These are phyloP conservation scores for Daucus carota DNA, from an alignment of 129 eudicot genomes.

Conservation along the genomic window DH1_v3.0 NC_030385.2:40986501-40987000, in stretches of 20 bases:
- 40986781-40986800: constrained; percentile 38
- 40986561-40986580: not conserved
- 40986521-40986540: not conserved
- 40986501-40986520: not conserved
- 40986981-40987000: no score
- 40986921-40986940: no score
- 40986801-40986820: constrained; percentile 32
- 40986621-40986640: not conserved
- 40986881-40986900: constrained; percentile 42
- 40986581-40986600: not conserved
- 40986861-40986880: constrained; percentile 47
- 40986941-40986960: not conserved
- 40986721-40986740: constrained; percentile 52
- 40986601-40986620: not conserved
- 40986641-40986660: not conserved
- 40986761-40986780: constrained; percentile 44
- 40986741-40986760: constrained; percentile 49
- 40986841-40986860: constrained; percentile 48
- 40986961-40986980: not conserved
- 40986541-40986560: not conserved
- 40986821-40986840: constrained; percentile 33
- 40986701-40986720: constrained; percentile 43
- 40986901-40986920: constrained; percentile 65
- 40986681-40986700: constrained; percentile 50
- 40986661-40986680: constrained; percentile 35